A percentile compares a stretch with the other conserved stretches of the same genome.
phyloP scores from a whole-genome alignment of 306 rosid genomes.

The Cercis canadensis region DNA sequence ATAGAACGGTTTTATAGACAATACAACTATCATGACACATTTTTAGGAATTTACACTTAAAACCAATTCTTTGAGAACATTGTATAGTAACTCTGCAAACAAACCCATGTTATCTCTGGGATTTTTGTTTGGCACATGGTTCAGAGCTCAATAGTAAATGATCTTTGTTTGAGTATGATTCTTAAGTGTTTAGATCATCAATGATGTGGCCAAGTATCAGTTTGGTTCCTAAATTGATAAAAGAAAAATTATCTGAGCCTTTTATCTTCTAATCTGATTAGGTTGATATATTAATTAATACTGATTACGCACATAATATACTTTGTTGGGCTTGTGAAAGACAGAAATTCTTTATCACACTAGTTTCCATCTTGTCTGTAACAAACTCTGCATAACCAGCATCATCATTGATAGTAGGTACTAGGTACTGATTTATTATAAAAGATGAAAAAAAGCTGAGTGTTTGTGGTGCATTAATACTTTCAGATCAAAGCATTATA shows the following conservation, averaged over 20 bases:
- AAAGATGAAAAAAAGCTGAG: neutral
- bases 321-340: conserved; percentile 7
- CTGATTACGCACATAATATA: conserved; percentile 13
- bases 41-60: conserved; percentile 6
- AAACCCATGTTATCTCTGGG: neutral
- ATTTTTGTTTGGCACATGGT: conserved; percentile 24
- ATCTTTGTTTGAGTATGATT: conserved; percentile 23
- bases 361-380: conserved; percentile 10
- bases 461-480: conserved; percentile 1
- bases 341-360: conserved; percentile 3
- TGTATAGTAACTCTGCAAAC: conserved; percentile 19
- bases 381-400: neutral
- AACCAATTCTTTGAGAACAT: conserved; percentile 18
- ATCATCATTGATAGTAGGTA: neutral
- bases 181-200: conserved; percentile 1
- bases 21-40: conserved; percentile 2
- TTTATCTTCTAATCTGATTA: conserved; percentile 15
- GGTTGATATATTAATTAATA: conserved; percentile 10
- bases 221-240: neutral
- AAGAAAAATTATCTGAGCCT: neutral
- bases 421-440: conserved; percentile 3
- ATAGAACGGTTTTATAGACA: neutral
- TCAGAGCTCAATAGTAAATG: conserved; percentile 23
- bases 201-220: conserved; percentile 18
- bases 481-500: conserved; percentile 4